phyloP scores from a whole-genome alignment of 2,329 filamentous ascomycete species.

The Nannizziopsis barbatae region DNA sequence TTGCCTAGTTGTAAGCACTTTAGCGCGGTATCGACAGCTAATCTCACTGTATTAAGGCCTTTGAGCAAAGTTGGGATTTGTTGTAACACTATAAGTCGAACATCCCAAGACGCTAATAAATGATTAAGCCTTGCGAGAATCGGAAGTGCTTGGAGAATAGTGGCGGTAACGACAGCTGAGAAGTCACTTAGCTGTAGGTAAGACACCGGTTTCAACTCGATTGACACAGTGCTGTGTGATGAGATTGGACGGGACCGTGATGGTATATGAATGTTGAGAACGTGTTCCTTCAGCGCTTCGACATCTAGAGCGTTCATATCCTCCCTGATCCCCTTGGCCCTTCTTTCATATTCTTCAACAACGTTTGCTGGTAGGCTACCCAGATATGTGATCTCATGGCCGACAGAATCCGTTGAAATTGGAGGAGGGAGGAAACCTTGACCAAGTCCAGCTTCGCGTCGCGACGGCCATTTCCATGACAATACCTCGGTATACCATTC shows the following conservation, averaged over 20 bases:
- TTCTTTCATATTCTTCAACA: slow-evolving; percentile 56
- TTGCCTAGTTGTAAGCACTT: slow-evolving; percentile 20
- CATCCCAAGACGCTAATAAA: slow-evolving; percentile 66
- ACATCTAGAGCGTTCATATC: slow-evolving; percentile 35
- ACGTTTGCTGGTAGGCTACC: slow-evolving; percentile 58
- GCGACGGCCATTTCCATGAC: slow-evolving; percentile 47
- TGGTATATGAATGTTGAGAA: slow-evolving; percentile 68
- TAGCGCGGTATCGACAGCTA: slow-evolving; percentile 27
- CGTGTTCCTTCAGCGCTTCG: slow-evolving; percentile 77
- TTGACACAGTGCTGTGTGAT: slow-evolving; percentile 35
- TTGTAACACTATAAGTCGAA: slow-evolving; percentile 62
- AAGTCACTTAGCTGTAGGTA: slow-evolving; percentile 76
- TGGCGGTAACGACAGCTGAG: slow-evolving; percentile 79
- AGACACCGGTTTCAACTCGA: slow-evolving; percentile 26
- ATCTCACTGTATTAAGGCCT: slow-evolving; percentile 43
- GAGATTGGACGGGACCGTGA: slow-evolving; percentile 46
- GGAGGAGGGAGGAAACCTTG: slow-evolving; percentile 33
- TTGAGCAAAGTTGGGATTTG: slow-evolving; percentile 59
- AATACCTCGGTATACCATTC: slow-evolving; percentile 50
- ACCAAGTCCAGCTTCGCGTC: slow-evolving; percentile 27
- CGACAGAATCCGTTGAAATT: slow-evolving; percentile 12
- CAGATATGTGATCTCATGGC: slow-evolving; percentile 42
- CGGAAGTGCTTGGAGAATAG: slow-evolving; percentile 78
- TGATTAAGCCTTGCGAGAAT: slow-evolving; percentile 62
- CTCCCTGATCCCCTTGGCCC: slow-evolving; percentile 60